These are phyloP conservation scores for Pichia gijzeniarum DNA, from an alignment of 805 yeast species.

Conservation along the genomic window DNA sequence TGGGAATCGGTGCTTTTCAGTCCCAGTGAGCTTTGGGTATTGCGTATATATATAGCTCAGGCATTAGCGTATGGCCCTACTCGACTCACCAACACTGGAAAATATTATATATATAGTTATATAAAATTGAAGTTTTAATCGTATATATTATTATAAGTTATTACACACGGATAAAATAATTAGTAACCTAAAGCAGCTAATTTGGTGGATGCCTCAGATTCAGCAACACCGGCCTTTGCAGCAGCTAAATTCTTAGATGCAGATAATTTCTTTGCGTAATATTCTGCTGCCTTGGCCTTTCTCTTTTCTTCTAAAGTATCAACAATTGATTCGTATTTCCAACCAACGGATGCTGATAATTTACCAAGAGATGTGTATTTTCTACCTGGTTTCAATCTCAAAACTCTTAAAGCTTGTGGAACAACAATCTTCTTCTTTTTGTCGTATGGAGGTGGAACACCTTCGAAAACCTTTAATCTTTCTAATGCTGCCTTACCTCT, in stretches of 20 bases:
- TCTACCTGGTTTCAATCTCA: conserved; percentile 99
- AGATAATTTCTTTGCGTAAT: conserved; percentile 98
- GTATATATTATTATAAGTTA: not conserved
- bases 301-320: conserved; percentile 98
- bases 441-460: conserved; percentile 99
- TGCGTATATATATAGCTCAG: too few species aligned
- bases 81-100: too few species aligned
- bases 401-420: conserved; percentile 98
- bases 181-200: conserved; percentile 98
- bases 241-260: conserved; percentile 84
- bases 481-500: conserved; percentile 99
- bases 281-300: conserved; percentile 97
- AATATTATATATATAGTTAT: too few species aligned
- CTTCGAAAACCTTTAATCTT: conserved; percentile 99
- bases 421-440: conserved; percentile 99
- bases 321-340: conserved; percentile 99
- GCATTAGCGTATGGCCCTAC: too few species aligned
- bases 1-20: too few species aligned
- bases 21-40: too few species aligned
- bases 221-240: conserved; percentile 84
- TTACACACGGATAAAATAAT: conserved; percentile 26
- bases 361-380: conserved; percentile 98
- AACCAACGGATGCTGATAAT: conserved; percentile 94
- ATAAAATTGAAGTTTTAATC: not conserved
- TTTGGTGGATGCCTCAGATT: conserved; percentile 84